These are phyloP conservation scores for Apiospora koreana DNA, from an alignment of 2,329 filamentous ascomycete genomes.

Conservation along the genomic window DNA sequence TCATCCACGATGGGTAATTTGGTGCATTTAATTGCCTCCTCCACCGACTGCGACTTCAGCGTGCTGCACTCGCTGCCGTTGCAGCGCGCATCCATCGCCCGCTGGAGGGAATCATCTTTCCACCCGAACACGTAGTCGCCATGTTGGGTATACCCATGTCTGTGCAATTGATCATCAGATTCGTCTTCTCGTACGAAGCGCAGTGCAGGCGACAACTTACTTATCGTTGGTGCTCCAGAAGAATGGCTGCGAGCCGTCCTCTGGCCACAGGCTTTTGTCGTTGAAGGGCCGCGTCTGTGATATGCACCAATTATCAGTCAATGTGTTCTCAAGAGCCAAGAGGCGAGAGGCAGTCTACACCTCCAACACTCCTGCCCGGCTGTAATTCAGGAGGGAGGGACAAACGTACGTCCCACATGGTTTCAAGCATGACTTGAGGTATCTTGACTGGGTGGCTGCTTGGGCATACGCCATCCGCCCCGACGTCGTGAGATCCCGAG, in stretches of 20 bases:
- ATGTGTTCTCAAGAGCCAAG: background rate
- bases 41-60: constrained; percentile 22
- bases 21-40: constrained; percentile 23
- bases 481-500: constrained; percentile 28
- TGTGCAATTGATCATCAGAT: constrained; percentile 20
- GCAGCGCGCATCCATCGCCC: constrained; percentile 33
- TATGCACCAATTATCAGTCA: constrained; percentile 18
- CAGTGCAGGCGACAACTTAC: constrained; percentile 20
- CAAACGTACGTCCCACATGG: constrained; percentile 36
- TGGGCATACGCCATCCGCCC: constrained; percentile 28
- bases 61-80: constrained; percentile 31
- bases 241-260: constrained; percentile 33
- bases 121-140: constrained; percentile 38
- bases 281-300: constrained; percentile 33
- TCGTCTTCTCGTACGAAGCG: background rate
- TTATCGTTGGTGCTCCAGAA: constrained; percentile 31
- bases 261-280: constrained; percentile 35
- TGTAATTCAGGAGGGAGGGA: constrained; percentile 24
- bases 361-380: background rate
- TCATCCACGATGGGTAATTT: constrained; percentile 22
- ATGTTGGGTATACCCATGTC: constrained; percentile 40
- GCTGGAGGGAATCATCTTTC: constrained; percentile 36
- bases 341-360: background rate
- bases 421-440: constrained; percentile 43
- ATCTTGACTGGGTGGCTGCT: constrained; percentile 32